phyloP scores from a whole-genome alignment of 371 early-diverging fungal genomes.

The Mortierella sp. region DNA sequence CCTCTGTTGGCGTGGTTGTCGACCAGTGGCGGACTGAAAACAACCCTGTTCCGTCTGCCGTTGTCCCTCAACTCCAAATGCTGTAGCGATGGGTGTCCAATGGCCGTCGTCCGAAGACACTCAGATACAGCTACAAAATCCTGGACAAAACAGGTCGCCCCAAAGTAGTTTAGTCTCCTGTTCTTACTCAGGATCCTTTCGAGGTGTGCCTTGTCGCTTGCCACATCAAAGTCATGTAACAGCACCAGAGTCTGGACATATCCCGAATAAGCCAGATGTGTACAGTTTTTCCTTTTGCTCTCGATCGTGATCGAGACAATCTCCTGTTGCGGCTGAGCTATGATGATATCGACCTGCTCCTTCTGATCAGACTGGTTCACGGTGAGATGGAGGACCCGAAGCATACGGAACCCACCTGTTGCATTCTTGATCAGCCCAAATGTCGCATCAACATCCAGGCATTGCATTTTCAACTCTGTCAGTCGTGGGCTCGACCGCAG shows the following conservation, averaged over 20 bases:
- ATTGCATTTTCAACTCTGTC: conserved; percentile 17
- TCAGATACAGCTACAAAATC: conserved; percentile 6
- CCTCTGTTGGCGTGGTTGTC: too few relatives aligned
- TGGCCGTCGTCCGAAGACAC: not conserved
- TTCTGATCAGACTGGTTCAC: conserved; percentile 5
- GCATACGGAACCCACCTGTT: conserved; percentile 11
- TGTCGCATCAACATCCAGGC: conserved; percentile 19
- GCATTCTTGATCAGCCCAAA: conserved; percentile 21
- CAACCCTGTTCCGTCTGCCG: conserved; percentile 12
- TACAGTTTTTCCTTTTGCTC: conserved; percentile 26
- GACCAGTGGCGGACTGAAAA: not conserved
- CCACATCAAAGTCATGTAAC: conserved; percentile 16
- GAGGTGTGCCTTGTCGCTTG: not conserved
- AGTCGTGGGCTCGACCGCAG: conserved; percentile 17
- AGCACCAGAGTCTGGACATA: conserved; percentile 17
- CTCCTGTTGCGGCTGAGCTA: conserved; percentile 24
- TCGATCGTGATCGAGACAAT: conserved; percentile 18
- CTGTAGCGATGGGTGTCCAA: not conserved
- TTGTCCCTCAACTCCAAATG: conserved; percentile 11
- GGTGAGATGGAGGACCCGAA: conserved; percentile 13
- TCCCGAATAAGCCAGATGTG: conserved; percentile 21
- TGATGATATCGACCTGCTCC: conserved; percentile 22
- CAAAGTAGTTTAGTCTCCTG: conserved; percentile 4
- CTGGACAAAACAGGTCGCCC: conserved; percentile 7
- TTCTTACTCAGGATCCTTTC: conserved; percentile 18